phyloP scores from a whole-genome alignment of 257 asterid genomes.

The Ligustrum vulgare region DNA sequence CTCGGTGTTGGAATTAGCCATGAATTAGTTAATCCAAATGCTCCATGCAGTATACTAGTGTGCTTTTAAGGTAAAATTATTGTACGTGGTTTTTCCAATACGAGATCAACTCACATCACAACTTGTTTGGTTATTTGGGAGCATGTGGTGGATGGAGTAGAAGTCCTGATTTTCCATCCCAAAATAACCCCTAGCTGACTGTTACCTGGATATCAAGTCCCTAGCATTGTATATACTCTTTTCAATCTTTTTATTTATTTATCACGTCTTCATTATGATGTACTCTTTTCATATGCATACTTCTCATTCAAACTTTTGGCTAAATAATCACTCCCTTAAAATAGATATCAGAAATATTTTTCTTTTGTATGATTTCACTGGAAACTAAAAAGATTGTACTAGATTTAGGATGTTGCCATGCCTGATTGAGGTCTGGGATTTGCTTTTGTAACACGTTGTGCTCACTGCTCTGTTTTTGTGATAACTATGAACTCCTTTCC shows the following conservation, averaged over 20 bases:
- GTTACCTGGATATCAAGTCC: neutral
- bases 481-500: neutral
- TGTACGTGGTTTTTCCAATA: neutral
- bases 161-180: neutral
- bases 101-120: neutral
- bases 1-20: neutral
- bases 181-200: neutral
- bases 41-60: neutral
- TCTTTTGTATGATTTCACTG: neutral
- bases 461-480: too few species aligned
- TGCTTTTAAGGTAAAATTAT: neutral
- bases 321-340: neutral
- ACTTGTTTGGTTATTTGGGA: neutral
- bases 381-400: neutral
- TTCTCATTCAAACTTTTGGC: neutral
- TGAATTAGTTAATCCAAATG: neutral
- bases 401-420: neutral
- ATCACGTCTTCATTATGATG: neutral
- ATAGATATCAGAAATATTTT: neutral
- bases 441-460: neutral
- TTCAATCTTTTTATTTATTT: neutral
- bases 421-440: neutral
- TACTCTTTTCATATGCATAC: neutral
- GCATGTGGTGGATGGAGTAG: neutral
- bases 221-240: neutral